Conservation (phyloP, 441 rosid genomes). For the Arabidopsis lyrata region DNA sequence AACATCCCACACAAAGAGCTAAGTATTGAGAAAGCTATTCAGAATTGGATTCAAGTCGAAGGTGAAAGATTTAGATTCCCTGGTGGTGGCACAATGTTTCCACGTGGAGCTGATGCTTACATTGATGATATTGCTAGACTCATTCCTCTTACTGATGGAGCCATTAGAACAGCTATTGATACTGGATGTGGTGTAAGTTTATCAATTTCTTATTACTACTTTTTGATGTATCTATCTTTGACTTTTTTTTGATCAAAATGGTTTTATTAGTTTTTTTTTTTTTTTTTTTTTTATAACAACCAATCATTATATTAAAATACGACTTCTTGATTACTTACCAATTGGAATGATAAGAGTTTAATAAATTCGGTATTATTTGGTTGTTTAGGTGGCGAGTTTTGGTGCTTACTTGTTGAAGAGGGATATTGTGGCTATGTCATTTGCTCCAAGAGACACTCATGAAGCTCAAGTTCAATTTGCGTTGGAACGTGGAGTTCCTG, state of each 20-base stretch:
- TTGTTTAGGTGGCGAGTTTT: conserved; percentile 87
- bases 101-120: conserved; percentile 93
- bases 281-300: background rate
- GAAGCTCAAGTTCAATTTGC: conserved; percentile 99
- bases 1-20: conserved; percentile 96
- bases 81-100: conserved; percentile 96
- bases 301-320: conserved; percentile 1
- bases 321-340: conserved; percentile 1
- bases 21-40: conserved; percentile 93
- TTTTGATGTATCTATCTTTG: background rate
- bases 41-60: conserved; percentile 93
- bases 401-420: conserved; percentile 91
- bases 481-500: conserved; percentile 96
- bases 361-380: too few relatives aligned
- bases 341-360: too few relatives aligned
- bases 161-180: conserved; percentile 84
- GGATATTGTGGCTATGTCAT: conserved; percentile 77
- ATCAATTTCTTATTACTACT: background rate
- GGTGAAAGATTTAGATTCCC: conserved; percentile 91
- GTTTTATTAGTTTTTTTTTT: too few relatives aligned
- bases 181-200: conserved; percentile 95
- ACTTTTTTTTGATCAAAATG: too few relatives aligned
- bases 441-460: conserved; percentile 97
- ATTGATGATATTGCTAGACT: conserved; percentile 82
- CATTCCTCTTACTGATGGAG: conserved; percentile 79